These are phyloP conservation scores for Evansstolkia leycettana DNA, from an alignment of 495 filamentous ascomycete species.

Conservation along the genomic window DNA sequence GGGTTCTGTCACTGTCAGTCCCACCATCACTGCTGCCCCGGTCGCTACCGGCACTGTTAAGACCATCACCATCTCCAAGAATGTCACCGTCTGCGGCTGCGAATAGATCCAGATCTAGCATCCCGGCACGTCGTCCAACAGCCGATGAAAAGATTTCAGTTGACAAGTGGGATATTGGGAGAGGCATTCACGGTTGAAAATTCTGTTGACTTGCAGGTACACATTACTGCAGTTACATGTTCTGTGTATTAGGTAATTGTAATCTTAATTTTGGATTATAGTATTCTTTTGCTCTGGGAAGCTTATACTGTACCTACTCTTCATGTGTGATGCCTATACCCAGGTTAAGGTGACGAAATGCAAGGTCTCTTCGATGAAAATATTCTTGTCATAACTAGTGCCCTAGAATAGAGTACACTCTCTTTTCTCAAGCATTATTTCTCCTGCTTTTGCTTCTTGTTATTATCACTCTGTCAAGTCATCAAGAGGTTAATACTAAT, in stretches of 20 bases:
- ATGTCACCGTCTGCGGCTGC: constrained; percentile 1
- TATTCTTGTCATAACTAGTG: no score
- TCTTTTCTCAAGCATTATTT: no score
- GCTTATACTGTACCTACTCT: no score
- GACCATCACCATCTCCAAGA: constrained; percentile 11
- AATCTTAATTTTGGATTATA: neutral
- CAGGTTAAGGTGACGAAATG: no score
- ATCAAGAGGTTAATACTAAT: no score
- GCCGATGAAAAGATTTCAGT: neutral
- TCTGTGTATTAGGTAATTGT: neutral
- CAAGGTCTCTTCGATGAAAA: no score
- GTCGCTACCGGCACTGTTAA: neutral
- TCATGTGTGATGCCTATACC: no score
- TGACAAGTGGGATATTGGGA: neutral
- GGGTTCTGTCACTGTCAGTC: neutral
- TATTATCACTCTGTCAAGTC: no score
- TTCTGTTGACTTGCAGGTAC: neutral
- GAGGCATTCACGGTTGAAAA: neutral
- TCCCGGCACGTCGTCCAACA: neutral
- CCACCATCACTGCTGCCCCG: constrained; percentile 1
- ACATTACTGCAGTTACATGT: neutral
- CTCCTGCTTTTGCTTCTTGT: no score
- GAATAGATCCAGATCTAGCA: neutral
- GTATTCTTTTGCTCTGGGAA: no score
- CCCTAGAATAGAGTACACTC: no score